Percentiles rank a stretch among this genome's conserved stretches.
phyloP scores from a whole-genome alignment of 306 rosid genomes.

The Medicago ruthenica region DNA sequence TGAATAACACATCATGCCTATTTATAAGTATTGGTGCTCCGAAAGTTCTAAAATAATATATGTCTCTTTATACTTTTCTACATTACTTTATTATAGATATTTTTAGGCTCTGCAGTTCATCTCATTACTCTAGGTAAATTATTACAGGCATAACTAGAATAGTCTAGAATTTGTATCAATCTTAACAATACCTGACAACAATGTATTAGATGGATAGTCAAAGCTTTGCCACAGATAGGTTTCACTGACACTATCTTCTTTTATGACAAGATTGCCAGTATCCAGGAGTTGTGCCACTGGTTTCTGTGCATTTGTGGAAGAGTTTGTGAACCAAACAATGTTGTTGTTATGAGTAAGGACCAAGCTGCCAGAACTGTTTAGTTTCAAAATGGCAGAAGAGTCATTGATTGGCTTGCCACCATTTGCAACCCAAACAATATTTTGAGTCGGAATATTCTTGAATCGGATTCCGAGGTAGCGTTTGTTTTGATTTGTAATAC shows the following conservation, averaged over 20 bases:
- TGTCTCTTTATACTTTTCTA: no score
- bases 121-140: not conserved
- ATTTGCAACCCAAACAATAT: constrained; percentile 47
- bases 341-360: constrained; percentile 25
- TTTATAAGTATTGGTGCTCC: no score
- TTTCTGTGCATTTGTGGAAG: not conserved
- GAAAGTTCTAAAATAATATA: no score
- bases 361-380: constrained; percentile 34
- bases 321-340: constrained; percentile 5
- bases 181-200: constrained; percentile 27
- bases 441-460: constrained; percentile 11
- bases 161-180: not conserved
- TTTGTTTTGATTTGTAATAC: not conserved
- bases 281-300: constrained; percentile 38
- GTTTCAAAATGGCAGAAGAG: constrained; percentile 14
- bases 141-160: not conserved
- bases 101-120: no score
- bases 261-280: constrained; percentile 46
- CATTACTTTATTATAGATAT: no score
- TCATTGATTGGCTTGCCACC: constrained; percentile 37
- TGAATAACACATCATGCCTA: no score
- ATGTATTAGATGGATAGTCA: constrained; percentile 42
- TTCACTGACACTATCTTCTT: not conserved
- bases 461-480: constrained; percentile 30
- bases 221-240: constrained; percentile 45